Conservation (phyloP, 352 stramenopile genomes). For the Pythium insidiosum region DNA sequence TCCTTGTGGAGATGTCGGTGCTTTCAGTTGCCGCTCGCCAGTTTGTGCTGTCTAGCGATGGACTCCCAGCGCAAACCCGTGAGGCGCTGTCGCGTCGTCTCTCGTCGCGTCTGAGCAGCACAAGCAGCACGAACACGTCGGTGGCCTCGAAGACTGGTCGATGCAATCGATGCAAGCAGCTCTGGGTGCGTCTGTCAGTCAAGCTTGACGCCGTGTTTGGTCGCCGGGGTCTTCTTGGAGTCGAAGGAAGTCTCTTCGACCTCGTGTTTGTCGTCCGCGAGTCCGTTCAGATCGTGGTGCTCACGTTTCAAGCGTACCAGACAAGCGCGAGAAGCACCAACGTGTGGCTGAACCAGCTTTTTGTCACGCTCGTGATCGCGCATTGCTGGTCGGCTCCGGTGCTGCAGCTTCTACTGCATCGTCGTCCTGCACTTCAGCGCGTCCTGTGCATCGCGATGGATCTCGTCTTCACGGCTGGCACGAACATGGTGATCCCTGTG, state of each 20-base stretch:
- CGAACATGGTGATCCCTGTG: constrained; percentile 20
- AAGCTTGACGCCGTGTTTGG: neutral
- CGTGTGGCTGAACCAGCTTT: constrained; percentile 43
- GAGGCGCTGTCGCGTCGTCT: too few species aligned
- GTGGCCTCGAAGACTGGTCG: too few species aligned
- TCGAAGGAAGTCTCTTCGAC: constrained; percentile 25
- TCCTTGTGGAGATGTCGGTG: too few species aligned
- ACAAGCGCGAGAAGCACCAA: constrained; percentile 31
- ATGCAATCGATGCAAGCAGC: too few species aligned
- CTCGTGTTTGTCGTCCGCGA: constrained; percentile 23
- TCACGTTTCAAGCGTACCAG: constrained; percentile 31
- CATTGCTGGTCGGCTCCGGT: constrained; percentile 28
- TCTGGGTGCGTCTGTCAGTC: too few species aligned
- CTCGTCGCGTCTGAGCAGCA: too few species aligned
- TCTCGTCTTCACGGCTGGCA: constrained; percentile 15
- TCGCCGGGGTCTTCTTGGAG: constrained; percentile 19
- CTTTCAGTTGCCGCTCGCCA: too few species aligned
- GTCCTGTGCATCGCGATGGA: constrained; percentile 18
- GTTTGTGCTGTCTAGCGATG: too few species aligned
- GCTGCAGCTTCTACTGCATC: constrained; percentile 13
- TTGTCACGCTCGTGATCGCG: constrained; percentile 24
- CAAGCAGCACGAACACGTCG: too few species aligned
- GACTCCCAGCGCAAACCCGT: too few species aligned
- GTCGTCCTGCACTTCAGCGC: constrained; percentile 7
- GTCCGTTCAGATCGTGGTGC: constrained; percentile 29